Conservation (phyloP, 1,139 yeast genomes). For the Suhomyces maxii region DNA sequence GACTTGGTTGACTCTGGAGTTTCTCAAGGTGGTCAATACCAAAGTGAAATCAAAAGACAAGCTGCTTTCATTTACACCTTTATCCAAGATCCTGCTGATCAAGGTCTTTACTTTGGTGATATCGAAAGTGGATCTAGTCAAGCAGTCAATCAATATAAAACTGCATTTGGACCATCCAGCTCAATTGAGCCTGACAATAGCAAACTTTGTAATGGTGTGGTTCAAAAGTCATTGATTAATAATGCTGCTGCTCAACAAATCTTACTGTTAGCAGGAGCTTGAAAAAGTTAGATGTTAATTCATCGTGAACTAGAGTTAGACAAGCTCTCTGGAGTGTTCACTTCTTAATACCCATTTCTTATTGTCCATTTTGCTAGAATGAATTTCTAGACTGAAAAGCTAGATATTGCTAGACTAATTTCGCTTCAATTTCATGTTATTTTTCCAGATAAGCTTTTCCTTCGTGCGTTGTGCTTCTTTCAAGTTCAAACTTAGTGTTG, state of each 20-base stretch:
- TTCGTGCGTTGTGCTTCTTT: neutral
- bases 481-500: neutral
- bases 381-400: neutral
- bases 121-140: slow-evolving; percentile 13
- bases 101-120: slow-evolving; percentile 17
- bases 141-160: slow-evolving; percentile 4
- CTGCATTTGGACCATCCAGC: slow-evolving; percentile 11
- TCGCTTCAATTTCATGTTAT: neutral
- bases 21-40: slow-evolving; percentile 14
- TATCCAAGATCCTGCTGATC: slow-evolving; percentile 25
- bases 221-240: slow-evolving; percentile 14
- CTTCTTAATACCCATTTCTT: neutral
- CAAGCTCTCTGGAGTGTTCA: neutral
- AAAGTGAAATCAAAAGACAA: slow-evolving; percentile 19
- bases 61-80: slow-evolving; percentile 22
- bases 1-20: slow-evolving; percentile 13
- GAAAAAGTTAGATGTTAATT: neutral
- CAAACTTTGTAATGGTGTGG: slow-evolving; percentile 2
- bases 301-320: neutral
- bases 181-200: neutral
- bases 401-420: too few species aligned
- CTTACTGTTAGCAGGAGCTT: slow-evolving; percentile 5
- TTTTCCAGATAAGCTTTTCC: neutral
- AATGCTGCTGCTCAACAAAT: slow-evolving; percentile 20
- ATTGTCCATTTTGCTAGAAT: neutral